Evolutionary conservation across 495 filamentous ascomycete species (phyloP), one percentile per base, ranked within the genome.

Genomic region (Cladorrhinum samala): DNA sequence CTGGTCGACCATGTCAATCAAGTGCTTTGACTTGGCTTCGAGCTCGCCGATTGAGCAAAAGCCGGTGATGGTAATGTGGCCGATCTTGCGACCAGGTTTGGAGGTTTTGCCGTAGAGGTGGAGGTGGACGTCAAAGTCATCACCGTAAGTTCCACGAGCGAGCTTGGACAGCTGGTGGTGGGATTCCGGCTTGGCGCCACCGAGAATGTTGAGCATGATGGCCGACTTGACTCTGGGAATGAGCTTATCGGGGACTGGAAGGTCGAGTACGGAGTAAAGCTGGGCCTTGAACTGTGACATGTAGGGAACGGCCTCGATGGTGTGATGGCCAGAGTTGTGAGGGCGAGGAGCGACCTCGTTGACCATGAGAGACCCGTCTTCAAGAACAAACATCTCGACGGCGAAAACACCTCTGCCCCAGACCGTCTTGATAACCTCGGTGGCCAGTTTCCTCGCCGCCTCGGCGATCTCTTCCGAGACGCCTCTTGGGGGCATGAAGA

Each of bases 161-260:
- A 76, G 72, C 46, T 79, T 69, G 13, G 84, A 83, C 41, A 94
- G 74, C 39, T 74, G 62, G 23, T 85, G 70, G 68, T 96, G 92
- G 14, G 88, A 87, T 53, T 84, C 70, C 3, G 80, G 69, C 1
- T 76, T 70, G 21, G 81, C 73, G 47, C 91, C 91, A 38, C 93
- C 93, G 38, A 98, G 83, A 54, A 98, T 89, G 72, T 98, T 98
- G 46, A 97, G 83, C 93, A 98, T 98, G 61, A 98, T 88, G 17
- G 91, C 82, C 9, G 68, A 74, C 43, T 73, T 72, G 33, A 74
- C 77, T 42, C 79, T 77, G 20, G 83, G 79, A 11, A 75, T 72
- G 47, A 91, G 72, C 59, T 81, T 73, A 13, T 78, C 63, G 1
- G 81, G 80, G 36, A 92, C 79, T 9, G 86, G 87, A 4, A 89